Evolutionary conservation across 352 stramenopile species (phyloP).

Genomic region (Phytophthora litchii): DNA sequence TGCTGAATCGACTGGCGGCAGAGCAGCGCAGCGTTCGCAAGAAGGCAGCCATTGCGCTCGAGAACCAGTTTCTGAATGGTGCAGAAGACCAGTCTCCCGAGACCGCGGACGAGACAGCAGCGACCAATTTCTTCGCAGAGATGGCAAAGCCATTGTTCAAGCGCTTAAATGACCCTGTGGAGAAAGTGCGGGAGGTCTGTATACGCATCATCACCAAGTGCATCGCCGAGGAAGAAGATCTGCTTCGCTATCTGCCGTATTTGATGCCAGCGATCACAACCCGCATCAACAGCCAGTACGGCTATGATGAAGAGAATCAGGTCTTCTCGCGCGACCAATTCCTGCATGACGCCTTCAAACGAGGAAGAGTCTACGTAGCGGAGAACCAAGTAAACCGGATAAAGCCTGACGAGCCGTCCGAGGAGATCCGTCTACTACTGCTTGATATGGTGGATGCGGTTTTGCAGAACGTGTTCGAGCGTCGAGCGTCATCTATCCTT

Average conservation of each 20-base stretch:
- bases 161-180: slow-evolving; percentile 81
- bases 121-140: slow-evolving; percentile 35
- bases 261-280: slow-evolving; percentile 70
- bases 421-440: slow-evolving; percentile 78
- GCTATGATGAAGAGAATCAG: slow-evolving; percentile 79
- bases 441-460: slow-evolving; percentile 57
- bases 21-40: slow-evolving; percentile 60
- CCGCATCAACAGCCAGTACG: slow-evolving; percentile 70
- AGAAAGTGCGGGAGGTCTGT: slow-evolving; percentile 80
- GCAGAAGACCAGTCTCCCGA: slow-evolving; percentile 4
- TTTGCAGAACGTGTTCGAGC: slow-evolving; percentile 56
- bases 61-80: slow-evolving; percentile 45
- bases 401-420: slow-evolving; percentile 66
- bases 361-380: slow-evolving; percentile 65
- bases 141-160: slow-evolving; percentile 83
- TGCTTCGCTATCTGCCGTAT: slow-evolving; percentile 76
- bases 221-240: slow-evolving; percentile 53
- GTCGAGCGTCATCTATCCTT: slow-evolving; percentile 69
- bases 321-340: slow-evolving; percentile 72
- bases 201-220: slow-evolving; percentile 58
- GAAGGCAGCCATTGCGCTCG: slow-evolving; percentile 57
- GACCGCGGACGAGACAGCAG: not conserved
- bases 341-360: slow-evolving; percentile 78
- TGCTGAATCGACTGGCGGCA: slow-evolving; percentile 68
- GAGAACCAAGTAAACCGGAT: slow-evolving; percentile 45